These are phyloP conservation scores for Pseudocercospora pini-densiflorae DNA, from an alignment of 2,329 filamentous ascomycete genomes.

Conservation along the genomic window DNA sequence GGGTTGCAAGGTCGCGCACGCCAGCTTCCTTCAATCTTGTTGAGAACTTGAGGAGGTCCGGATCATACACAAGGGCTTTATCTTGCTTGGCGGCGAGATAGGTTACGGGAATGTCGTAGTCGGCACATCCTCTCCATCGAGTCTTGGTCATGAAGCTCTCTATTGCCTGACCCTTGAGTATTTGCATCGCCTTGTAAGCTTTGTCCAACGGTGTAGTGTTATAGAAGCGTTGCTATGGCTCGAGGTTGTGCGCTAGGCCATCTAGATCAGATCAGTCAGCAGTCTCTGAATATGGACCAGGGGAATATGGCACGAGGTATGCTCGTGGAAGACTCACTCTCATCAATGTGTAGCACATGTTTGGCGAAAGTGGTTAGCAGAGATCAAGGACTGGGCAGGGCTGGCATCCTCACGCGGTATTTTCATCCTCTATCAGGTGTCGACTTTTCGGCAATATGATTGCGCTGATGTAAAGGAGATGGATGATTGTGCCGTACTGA, in stretches of 20 bases:
- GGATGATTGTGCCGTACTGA: conserved; percentile 12
- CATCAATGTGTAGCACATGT: not conserved
- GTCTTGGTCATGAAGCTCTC: conserved; percentile 9
- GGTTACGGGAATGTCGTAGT: conserved; percentile 23
- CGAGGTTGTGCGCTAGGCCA: conserved; percentile 14
- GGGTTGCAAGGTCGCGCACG: conserved; percentile 9
- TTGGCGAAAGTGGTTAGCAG: not conserved
- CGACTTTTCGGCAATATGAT: conserved; percentile 14
- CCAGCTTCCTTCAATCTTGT: conserved; percentile 12
- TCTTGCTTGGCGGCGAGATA: conserved; percentile 22
- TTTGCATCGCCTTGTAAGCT: conserved; percentile 11
- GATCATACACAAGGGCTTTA: conserved; percentile 12
- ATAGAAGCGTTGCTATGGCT: conserved; percentile 19
- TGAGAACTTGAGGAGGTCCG: conserved; percentile 14
- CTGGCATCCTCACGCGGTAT: not conserved
- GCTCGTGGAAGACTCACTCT: not conserved
- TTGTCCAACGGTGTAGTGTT: conserved; percentile 5
- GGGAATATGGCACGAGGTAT: not conserved
- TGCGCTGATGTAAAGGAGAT: conserved; percentile 21
- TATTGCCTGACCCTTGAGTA: conserved; percentile 3
- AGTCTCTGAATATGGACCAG: not conserved
- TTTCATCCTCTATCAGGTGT: not conserved
- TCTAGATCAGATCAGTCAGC: not conserved
- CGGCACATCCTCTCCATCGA: conserved; percentile 21
- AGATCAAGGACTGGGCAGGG: not conserved